A percentile compares a stretch with the other conserved stretches of the same genome.
Evolutionary conservation across 148 eudicot genomes (phyloP).

Genomic region (Silene uniflora): DNA sequence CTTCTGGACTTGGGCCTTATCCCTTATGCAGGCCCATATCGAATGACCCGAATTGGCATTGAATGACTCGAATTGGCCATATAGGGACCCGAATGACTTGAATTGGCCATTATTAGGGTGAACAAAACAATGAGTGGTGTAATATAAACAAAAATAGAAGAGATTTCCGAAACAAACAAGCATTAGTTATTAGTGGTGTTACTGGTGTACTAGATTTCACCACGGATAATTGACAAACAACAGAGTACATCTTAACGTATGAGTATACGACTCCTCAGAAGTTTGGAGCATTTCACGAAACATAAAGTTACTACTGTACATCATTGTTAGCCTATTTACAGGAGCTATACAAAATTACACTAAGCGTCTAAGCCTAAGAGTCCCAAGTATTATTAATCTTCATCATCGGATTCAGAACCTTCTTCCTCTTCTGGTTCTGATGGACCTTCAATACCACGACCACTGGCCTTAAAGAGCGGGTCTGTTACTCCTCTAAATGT

Average conservation of each 20-base stretch:
- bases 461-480: slow-evolving; percentile 32
- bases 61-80: too few species aligned
- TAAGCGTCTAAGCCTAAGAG: neutral
- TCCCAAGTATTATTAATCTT: slow-evolving; percentile 5
- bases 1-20: neutral
- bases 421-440: slow-evolving; percentile 24
- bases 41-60: too few species aligned
- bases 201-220: neutral
- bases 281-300: neutral
- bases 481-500: slow-evolving; percentile 28
- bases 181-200: too few species aligned
- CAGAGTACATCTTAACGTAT: too few species aligned
- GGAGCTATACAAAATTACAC: slow-evolving; percentile 14
- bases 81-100: too few species aligned
- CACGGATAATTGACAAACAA: neutral
- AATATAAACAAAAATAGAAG: neutral
- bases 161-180: too few species aligned
- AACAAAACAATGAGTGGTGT: too few species aligned
- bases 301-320: neutral
- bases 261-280: too few species aligned
- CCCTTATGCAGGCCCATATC: neutral
- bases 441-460: slow-evolving; percentile 44
- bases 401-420: slow-evolving; percentile 22
- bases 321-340: slow-evolving; percentile 20
- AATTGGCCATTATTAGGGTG: too few species aligned